A percentile compares a stretch with the other conserved stretches of the same genome.
These are phyloP conservation scores for Plantago lanceolata DNA, from an alignment of 305 asterid species.

Conservation along the genomic window DNA sequence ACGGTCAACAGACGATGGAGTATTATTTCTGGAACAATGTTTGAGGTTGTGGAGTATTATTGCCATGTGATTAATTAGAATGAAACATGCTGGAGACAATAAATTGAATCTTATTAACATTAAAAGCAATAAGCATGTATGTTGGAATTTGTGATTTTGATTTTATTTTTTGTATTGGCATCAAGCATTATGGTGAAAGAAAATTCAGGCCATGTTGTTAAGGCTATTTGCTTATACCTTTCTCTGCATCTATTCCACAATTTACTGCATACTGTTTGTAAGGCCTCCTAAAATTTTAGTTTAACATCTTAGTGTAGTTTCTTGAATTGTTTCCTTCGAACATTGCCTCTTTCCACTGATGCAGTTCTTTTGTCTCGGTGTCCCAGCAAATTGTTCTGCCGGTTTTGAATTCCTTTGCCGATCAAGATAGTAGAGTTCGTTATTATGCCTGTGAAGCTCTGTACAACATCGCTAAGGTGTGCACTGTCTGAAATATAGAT, in stretches of 20 bases:
- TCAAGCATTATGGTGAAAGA: too few species aligned
- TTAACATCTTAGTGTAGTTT: slow-evolving; percentile 18
- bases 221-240: neutral
- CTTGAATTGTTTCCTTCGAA: slow-evolving; percentile 12
- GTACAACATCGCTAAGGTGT: slow-evolving; percentile 96
- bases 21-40: too few species aligned
- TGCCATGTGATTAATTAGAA: too few species aligned
- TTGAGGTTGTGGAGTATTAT: too few species aligned
- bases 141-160: neutral
- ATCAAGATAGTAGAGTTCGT: slow-evolving; percentile 98
- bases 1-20: neutral
- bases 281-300: slow-evolving; percentile 3
- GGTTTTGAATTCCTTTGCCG: slow-evolving; percentile 76
- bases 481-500: slow-evolving; percentile 17
- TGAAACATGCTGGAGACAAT: neutral
- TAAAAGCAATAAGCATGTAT: neutral
- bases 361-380: slow-evolving; percentile 24
- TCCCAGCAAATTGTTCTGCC: slow-evolving; percentile 95
- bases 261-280: neutral
- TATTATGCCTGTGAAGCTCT: slow-evolving; percentile 98
- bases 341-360: slow-evolving; percentile 19
- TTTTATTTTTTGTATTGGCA: neutral
- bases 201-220: neutral
- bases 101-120: too few species aligned
- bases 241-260: neutral